phyloP scores from a whole-genome alignment of 805 yeast genomes.

The Lachancea lanzarotensis region DNA sequence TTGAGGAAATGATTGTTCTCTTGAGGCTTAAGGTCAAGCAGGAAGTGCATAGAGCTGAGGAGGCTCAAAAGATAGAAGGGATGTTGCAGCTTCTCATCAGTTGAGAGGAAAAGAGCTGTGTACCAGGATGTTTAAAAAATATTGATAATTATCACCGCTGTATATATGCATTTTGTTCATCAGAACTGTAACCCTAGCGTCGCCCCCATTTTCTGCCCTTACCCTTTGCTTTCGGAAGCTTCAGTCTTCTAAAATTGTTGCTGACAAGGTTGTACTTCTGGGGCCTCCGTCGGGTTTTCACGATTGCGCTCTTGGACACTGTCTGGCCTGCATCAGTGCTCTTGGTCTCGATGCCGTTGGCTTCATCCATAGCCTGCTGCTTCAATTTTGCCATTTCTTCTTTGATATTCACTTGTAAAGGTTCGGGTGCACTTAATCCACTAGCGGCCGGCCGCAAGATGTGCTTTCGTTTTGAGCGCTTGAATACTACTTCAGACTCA shows the following conservation, averaged over 20 bases:
- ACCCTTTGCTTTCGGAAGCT: slow-evolving; percentile 42
- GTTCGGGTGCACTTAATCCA: neutral
- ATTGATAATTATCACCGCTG: neutral
- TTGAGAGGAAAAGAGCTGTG: slow-evolving; percentile 1
- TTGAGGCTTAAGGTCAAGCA: slow-evolving; percentile 53
- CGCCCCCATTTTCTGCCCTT: slow-evolving; percentile 37
- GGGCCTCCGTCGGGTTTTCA: slow-evolving; percentile 14
- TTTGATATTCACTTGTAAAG: slow-evolving; percentile 16
- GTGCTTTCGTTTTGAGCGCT: slow-evolving; percentile 6
- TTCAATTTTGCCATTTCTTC: slow-evolving; percentile 23
- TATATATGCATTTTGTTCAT: neutral
- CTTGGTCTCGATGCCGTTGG: neutral
- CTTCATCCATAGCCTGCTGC: slow-evolving; percentile 15
- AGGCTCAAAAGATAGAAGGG: slow-evolving; percentile 85
- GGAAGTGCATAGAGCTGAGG: slow-evolving; percentile 75
- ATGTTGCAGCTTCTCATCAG: slow-evolving; percentile 81
- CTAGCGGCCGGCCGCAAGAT: slow-evolving; percentile 8
- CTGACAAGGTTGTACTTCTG: slow-evolving; percentile 35
- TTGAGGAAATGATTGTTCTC: slow-evolving; percentile 63
- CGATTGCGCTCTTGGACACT: neutral
- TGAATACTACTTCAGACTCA: slow-evolving; percentile 4
- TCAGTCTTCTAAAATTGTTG: slow-evolving; percentile 46
- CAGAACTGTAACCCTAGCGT: slow-evolving; percentile 13
- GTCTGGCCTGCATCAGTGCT: neutral
- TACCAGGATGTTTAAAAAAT: slow-evolving; percentile 1